Base-by-base conservation (phyloP, 352 stramenopile genomes). In the Pythium volutum region DNA sequence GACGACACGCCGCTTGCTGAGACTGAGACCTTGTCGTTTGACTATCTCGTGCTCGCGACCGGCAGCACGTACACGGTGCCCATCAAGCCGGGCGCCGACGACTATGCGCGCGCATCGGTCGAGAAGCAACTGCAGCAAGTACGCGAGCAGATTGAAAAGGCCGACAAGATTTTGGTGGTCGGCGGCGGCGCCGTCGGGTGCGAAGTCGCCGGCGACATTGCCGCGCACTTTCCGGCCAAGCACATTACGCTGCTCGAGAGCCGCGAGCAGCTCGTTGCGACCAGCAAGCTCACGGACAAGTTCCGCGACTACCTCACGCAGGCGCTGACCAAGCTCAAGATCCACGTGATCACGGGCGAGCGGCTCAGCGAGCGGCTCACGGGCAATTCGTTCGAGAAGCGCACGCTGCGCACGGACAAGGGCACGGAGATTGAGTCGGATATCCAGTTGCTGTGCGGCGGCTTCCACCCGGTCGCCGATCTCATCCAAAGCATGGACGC, bases 151-250 rank as follows among this genome's bases (percentile, higher is more conserved):
- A 82, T 87, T 33, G 68, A 66, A 15, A 67, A 57, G 4, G 75
- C 75, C 4, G n/a, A 70, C n/a, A 79, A 54, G 43, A 75, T 89
- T 38, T 56, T 87, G 20, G 57, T 89, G 20, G 66, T 89, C 0
- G 79, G 79, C 1, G 79, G 79, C 22, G 79, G 79, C 4, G 36
- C 75, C 0, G 77, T 91, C 11, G 79, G 79, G 16, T 77, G 71
- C 39, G 81, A 91, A 54, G 61, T 91, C 29, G 81, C 79, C 0
- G 74, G 69, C 6, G 81, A 89, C 54, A 86, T 91, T 61, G 77
- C 75, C 22, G 38, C 55, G 16, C 75, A 82, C 52, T 85, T 78
- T 53, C 77, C 81, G 1, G 55, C 36, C 41, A 91, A 91, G 59
- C 71, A 59, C 3, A 77, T 91, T 23, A 89, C 73, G 10, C 77